Conservation (phyloP, 1,284 basidiomycete genomes). For the Tilletiaria anomala region DNA sequence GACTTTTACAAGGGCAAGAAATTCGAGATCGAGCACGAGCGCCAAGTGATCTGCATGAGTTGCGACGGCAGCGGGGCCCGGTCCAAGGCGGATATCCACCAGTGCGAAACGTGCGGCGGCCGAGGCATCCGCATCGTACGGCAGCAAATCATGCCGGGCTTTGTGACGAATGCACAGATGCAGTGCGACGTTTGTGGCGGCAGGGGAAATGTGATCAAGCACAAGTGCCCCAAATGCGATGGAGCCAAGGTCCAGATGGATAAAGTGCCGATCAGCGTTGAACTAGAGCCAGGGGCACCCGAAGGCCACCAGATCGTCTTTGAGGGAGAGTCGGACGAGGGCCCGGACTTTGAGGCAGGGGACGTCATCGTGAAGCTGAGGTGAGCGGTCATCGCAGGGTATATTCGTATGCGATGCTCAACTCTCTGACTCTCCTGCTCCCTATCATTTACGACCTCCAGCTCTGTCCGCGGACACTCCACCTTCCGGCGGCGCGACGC, state of each 20-base stretch:
- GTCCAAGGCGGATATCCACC: constrained; percentile 27
- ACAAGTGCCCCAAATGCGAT: constrained; percentile 22
- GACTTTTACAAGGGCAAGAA: constrained; percentile 31
- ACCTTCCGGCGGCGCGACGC: constrained; percentile 26
- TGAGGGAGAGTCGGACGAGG: constrained; percentile 32
- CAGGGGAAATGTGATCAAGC: constrained; percentile 22
- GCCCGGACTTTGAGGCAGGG: constrained; percentile 28
- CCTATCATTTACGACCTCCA: neutral
- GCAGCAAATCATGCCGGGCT: constrained; percentile 39
- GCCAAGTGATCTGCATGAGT: constrained; percentile 27
- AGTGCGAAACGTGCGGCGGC: constrained; percentile 27
- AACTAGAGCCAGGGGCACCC: constrained; percentile 24
- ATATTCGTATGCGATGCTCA: neutral
- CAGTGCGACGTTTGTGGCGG: constrained; percentile 29
- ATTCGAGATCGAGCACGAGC: constrained; percentile 23
- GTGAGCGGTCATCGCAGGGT: constrained; percentile 6
- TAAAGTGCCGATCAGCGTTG: constrained; percentile 24
- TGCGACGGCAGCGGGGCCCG: constrained; percentile 37
- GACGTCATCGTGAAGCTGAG: constrained; percentile 29
- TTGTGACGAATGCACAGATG: constrained; percentile 27
- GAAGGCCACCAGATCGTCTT: constrained; percentile 29
- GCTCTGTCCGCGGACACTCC: constrained; percentile 11
- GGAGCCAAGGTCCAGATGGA: constrained; percentile 30
- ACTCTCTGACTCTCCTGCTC: neutral
- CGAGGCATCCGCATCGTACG: constrained; percentile 27